Evolutionary conservation across 2,329 filamentous ascomycete genomes (phyloP), one percentile per base, ranked within the genome.

Genomic region (Pseudogymnoascus sp.): DNA sequence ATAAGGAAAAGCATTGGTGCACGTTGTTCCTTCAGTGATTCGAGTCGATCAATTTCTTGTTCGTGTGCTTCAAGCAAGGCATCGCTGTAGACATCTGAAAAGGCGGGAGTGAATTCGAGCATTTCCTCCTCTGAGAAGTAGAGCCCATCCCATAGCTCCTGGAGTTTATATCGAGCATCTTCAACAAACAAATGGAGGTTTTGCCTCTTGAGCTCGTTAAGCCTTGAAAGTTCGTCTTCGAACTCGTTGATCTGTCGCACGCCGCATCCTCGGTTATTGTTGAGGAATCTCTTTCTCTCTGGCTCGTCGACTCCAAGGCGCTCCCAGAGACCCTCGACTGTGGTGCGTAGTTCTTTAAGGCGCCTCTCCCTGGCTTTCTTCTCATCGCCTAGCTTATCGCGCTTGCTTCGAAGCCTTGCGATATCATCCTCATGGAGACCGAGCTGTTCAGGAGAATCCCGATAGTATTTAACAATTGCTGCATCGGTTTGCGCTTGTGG

Each of bases 111-210:
- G 70, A 99, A 99, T 69, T 97, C 93, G 63, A 97, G 85, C 93
- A 97, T 97, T 78, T 99, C 95, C 71, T 99, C 95, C 73, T 99
- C 95, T 0, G 91, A 96, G 73, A 96, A 93, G 78, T 95, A 97
- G 1, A 99, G 79, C 0, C 86, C 82, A 73, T 99, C 95, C 95
- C 96, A 99, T 0, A 99, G 84, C 72, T 96, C 93, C 75, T 97
- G 93, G 10, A 99, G 82, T 73, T 90, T 91, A 77, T 87, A 90
- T 42, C 96, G 85, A 18, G 93, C 89, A 78, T 99, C 95, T 74
- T 97, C 95, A 10, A 99, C 91, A 71, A 99, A 99, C 4, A 97
- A 77, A 73, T 97, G 93, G 66, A 99, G 81, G 71, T 99, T 97
- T 74, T 99, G 91, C 70, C 89, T 84, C 80, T 99, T 99, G 64